phyloP scores from a whole-genome alignment of 2,329 filamentous ascomycete species.

The Trichophyton simii region DNA sequence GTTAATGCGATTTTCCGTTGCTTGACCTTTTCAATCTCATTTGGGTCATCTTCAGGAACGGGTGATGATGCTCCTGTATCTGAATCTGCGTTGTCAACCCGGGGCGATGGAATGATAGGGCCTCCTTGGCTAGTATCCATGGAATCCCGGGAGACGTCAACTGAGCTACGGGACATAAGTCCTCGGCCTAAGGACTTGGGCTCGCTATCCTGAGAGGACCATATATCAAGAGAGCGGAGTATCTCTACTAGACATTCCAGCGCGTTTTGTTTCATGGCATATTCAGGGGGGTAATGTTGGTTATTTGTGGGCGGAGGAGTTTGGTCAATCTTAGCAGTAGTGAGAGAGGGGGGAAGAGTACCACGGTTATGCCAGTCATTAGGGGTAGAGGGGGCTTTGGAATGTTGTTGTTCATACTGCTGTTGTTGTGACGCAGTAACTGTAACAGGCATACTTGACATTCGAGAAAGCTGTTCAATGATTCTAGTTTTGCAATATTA shows the following conservation, averaged over 20 bases:
- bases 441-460: conserved; percentile 65
- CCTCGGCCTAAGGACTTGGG: conserved; percentile 17
- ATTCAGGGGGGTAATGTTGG: conserved; percentile 71
- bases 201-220: conserved; percentile 62
- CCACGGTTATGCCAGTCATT: conserved; percentile 76
- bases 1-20: conserved; percentile 83
- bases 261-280: conserved; percentile 78
- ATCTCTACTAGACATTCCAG: conserved; percentile 82
- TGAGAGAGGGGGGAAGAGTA: conserved; percentile 76
- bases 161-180: conserved; percentile 33
- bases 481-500: conserved; percentile 39
- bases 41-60: conserved; percentile 74
- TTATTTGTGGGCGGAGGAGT: conserved; percentile 28
- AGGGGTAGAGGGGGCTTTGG: conserved; percentile 43
- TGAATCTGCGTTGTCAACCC: conserved; percentile 42
- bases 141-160: conserved; percentile 55
- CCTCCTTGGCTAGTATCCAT: conserved; percentile 51
- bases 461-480: conserved; percentile 83
- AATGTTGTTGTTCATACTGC: conserved; percentile 67
- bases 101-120: conserved; percentile 44
- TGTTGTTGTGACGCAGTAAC: conserved; percentile 70
- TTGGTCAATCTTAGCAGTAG: conserved; percentile 59
- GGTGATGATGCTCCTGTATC: conserved; percentile 52
- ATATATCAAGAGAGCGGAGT: conserved; percentile 78
- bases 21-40: conserved; percentile 87